Conservation (phyloP, 441 rosid genomes). For the Arabidopsis lyrata region DNA sequence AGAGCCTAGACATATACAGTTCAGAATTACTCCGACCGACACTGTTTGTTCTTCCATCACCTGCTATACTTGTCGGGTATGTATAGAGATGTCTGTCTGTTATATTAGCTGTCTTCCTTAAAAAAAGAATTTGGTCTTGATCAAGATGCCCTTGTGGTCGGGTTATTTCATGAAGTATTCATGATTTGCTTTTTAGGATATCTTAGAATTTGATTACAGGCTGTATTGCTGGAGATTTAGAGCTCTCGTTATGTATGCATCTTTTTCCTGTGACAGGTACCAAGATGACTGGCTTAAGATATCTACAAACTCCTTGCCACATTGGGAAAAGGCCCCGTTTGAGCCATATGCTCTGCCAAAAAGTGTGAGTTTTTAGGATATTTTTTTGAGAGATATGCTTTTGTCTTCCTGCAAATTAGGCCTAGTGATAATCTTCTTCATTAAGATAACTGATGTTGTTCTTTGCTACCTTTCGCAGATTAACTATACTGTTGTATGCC, state of each 20-base stretch:
- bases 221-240: slow-evolving; percentile 18
- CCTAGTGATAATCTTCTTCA: slow-evolving; percentile 18
- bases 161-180: slow-evolving; percentile 19
- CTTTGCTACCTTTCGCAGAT: slow-evolving; percentile 65
- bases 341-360: slow-evolving; percentile 95
- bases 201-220: slow-evolving; percentile 6
- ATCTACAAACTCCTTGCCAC: slow-evolving; percentile 82
- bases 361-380: slow-evolving; percentile 61
- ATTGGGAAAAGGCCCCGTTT: slow-evolving; percentile 99
- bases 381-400: slow-evolving; percentile 33
- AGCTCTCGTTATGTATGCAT: slow-evolving; percentile 19
- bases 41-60: slow-evolving; percentile 89
- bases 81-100: slow-evolving; percentile 32
- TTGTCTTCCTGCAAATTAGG: slow-evolving; percentile 28
- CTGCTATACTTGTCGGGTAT: slow-evolving; percentile 98
- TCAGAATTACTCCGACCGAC: slow-evolving; percentile 86
- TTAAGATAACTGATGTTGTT: slow-evolving; percentile 20
- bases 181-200: slow-evolving; percentile 19
- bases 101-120: slow-evolving; percentile 19
- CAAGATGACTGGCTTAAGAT: slow-evolving; percentile 99
- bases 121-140: slow-evolving; percentile 25
- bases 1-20: slow-evolving; percentile 71
- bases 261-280: slow-evolving; percentile 63
- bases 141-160: slow-evolving; percentile 22
- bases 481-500: slow-evolving; percentile 87